Conservation (phyloP, 495 filamentous ascomycete species). For the Articulospora tetracladia region DNA sequence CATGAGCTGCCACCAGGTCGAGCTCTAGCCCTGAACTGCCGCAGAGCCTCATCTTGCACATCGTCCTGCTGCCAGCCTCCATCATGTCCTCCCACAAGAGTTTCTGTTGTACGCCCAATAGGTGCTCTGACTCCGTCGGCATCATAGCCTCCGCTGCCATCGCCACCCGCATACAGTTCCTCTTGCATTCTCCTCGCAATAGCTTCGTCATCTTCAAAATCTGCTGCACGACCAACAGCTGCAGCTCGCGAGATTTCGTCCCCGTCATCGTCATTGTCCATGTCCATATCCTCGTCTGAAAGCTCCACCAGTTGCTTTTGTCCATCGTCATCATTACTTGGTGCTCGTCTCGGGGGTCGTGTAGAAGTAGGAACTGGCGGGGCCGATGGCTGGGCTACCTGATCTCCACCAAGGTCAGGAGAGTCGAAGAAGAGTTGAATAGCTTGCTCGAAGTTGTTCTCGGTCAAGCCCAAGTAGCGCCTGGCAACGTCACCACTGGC, state of each 20-base stretch:
- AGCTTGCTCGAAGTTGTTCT: constrained; percentile 78
- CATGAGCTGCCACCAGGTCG: constrained; percentile 18
- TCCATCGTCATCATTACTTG: constrained; percentile 5
- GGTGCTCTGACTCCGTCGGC: constrained; percentile 79
- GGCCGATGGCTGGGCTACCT: constrained; percentile 30
- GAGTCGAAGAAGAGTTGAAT: constrained; percentile 88
- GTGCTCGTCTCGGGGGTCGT: constrained; percentile 11
- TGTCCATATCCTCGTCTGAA: constrained; percentile 54
- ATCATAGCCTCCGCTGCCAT: constrained; percentile 33
- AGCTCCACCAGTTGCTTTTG: constrained; percentile 54
- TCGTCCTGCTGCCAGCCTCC: constrained; percentile 55
- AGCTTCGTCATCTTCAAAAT: constrained; percentile 83
- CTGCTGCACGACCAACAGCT: constrained; percentile 15
- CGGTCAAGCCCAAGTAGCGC: constrained; percentile 78
- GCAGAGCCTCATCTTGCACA: constrained; percentile 58
- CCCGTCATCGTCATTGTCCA: constrained; percentile 25
- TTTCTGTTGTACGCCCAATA: constrained; percentile 88
- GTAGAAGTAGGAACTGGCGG: constrained; percentile 19
- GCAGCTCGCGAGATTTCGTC: constrained; percentile 5
- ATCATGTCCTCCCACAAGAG: constrained; percentile 74
- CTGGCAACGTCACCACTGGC: constrained; percentile 56
- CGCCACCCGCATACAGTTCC: constrained; percentile 70
- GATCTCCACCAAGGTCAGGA: constrained; percentile 53
- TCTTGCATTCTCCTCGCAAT: constrained; percentile 90
- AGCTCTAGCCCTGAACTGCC: constrained; percentile 59